Percentiles rank a stretch among this genome's conserved stretches.
These are phyloP conservation scores for Aureobasidium pullulans DNA, from an alignment of 2,329 filamentous ascomycete species.

Conservation along the genomic window DNA sequence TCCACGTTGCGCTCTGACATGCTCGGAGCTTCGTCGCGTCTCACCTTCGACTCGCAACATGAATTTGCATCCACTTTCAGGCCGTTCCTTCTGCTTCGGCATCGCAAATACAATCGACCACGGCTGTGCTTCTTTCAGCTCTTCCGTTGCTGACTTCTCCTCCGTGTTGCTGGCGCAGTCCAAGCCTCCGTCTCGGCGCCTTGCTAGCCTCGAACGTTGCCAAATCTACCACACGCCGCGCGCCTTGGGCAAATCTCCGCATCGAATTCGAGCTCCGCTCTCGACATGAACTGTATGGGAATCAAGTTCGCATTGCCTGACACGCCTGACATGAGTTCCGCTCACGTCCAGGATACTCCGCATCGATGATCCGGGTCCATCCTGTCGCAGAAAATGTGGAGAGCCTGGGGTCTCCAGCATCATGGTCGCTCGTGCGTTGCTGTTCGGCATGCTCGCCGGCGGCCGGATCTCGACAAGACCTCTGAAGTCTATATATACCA, in stretches of 20 bases:
- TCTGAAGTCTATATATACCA: conserved; percentile 1
- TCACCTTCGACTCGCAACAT: too few relatives aligned
- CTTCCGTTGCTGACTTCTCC: too few relatives aligned
- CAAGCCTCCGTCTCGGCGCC: neutral
- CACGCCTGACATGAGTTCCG: neutral
- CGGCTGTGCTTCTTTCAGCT: too few relatives aligned
- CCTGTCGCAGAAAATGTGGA: neutral
- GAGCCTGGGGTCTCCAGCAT: neutral
- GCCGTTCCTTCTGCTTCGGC: too few relatives aligned
- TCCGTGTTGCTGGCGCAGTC: neutral
- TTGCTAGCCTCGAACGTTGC: neutral
- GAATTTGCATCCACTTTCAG: too few relatives aligned
- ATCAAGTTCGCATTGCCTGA: neutral
- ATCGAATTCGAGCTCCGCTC: neutral
- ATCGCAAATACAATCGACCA: too few relatives aligned
- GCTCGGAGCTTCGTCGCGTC: too few relatives aligned
- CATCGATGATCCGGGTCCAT: neutral
- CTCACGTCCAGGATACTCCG: neutral
- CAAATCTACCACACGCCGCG: neutral
- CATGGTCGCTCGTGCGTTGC: neutral
- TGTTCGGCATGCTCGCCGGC: neutral
- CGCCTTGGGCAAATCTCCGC: neutral
- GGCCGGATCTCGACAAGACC: neutral
- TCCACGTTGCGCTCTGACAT: too few relatives aligned
- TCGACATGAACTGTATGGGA: neutral